These are phyloP conservation scores for Colletotrichum filicis DNA, from an alignment of 2,329 filamentous ascomycete genomes.

Conservation along the genomic window DNA sequence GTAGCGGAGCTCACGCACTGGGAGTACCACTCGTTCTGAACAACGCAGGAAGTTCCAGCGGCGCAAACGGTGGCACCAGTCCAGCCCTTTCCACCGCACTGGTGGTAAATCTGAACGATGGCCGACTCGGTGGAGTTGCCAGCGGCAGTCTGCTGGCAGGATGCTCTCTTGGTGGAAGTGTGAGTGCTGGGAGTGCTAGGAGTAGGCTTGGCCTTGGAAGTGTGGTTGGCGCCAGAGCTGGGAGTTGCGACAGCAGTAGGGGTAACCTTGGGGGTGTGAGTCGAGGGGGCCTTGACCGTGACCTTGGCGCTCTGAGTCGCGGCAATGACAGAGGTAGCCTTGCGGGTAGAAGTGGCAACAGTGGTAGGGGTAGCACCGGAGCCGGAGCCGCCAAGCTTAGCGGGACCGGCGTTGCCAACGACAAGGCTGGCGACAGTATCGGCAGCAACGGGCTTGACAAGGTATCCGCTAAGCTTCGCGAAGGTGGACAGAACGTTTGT, in stretches of 20 bases:
- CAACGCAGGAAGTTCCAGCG: constrained; percentile 36
- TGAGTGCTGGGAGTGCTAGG: neutral
- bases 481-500: constrained; percentile 36
- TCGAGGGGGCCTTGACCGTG: too few relatives aligned
- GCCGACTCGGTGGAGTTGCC: neutral
- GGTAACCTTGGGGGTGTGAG: too few relatives aligned
- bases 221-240: neutral
- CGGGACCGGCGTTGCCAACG: constrained; percentile 38
- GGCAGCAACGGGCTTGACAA: constrained; percentile 41
- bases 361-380: constrained; percentile 4
- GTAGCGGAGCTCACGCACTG: constrained; percentile 58
- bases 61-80: constrained; percentile 40
- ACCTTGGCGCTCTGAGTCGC: too few relatives aligned
- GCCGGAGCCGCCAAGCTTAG: constrained; percentile 37
- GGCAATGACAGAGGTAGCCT: too few relatives aligned
- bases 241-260: too few relatives aligned
- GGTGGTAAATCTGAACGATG: constrained; percentile 32
- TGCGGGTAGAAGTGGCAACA: neutral
- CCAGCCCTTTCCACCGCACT: constrained; percentile 41
- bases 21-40: constrained; percentile 58
- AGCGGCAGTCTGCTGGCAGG: neutral
- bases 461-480: constrained; percentile 35
- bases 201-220: neutral
- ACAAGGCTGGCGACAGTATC: constrained; percentile 40
- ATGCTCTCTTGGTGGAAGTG: neutral